A percentile compares a stretch with the other conserved stretches of the same genome.
Conservation (phyloP, 805 yeast species). For the Kuraishia ogatae region DNA sequence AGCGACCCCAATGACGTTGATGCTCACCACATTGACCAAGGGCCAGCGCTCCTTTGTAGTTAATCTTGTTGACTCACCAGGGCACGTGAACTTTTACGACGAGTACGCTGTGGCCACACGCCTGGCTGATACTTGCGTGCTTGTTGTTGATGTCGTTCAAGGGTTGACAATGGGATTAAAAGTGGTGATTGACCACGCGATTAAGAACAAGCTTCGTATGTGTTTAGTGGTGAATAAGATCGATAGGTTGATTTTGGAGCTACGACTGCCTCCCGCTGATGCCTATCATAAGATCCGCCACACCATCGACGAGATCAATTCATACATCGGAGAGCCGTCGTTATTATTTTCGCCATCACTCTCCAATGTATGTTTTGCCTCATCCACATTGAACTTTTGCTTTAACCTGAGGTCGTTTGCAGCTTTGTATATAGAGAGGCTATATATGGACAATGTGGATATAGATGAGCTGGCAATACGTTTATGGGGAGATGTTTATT, state of each 20-base stretch:
- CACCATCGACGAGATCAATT: conserved; percentile 57
- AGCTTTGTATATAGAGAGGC: conserved; percentile 29
- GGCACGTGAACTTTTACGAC: conserved; percentile 79
- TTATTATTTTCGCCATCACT: conserved; percentile 45
- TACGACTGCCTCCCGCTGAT: conserved; percentile 66
- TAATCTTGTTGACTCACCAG: conserved; percentile 82
- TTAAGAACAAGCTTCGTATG: conserved; percentile 42
- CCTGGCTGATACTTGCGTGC: conserved; percentile 54
- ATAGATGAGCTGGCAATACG: conserved; percentile 37
- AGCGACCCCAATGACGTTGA: conserved; percentile 49
- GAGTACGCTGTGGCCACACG: conserved; percentile 54
- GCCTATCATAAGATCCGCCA: conserved; percentile 60
- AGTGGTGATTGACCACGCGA: conserved; percentile 40
- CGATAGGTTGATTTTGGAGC: conserved; percentile 77
- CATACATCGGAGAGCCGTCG: conserved; percentile 28
- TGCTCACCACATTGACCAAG: conserved; percentile 40
- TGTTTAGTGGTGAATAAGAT: conserved; percentile 67
- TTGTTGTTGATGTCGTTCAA: conserved; percentile 81
- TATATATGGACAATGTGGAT: conserved; percentile 17
- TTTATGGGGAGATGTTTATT: conserved; percentile 76
- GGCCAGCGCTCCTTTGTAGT: conserved; percentile 43
- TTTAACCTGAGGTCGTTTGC: conserved; percentile 68
- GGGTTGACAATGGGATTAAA: conserved; percentile 61
- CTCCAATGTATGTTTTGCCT: conserved; percentile 69
- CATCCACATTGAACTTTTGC: conserved; percentile 50